Percentiles rank a stretch among this genome's conserved stretches.
These are phyloP conservation scores for Coccomyxa subellipsoidea DNA, from an alignment of 163 green algal genomes.

Conservation along the genomic window DNA sequence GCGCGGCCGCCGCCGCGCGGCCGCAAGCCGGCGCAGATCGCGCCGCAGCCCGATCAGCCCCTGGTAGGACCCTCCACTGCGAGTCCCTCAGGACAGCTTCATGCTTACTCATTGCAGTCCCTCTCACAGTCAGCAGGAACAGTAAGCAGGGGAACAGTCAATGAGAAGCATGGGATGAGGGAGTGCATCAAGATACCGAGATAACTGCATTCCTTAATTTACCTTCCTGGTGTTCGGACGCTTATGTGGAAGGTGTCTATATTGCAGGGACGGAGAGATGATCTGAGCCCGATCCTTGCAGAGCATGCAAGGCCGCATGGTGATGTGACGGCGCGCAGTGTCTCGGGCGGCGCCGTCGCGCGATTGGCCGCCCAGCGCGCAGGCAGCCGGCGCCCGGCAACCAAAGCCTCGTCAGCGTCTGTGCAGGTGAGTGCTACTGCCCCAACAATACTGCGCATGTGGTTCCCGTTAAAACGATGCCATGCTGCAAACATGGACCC, in stretches of 20 bases:
- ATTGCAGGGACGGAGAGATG: no score
- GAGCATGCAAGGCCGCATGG: not conserved
- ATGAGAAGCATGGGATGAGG: not conserved
- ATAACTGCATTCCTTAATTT: not conserved
- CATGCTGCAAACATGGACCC: no score
- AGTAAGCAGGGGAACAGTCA: not conserved
- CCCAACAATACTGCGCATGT: not conserved
- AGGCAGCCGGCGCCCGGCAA: not conserved
- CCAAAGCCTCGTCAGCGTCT: not conserved
- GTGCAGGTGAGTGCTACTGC: not conserved
- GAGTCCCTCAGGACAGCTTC: not conserved
- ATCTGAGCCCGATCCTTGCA: not conserved
- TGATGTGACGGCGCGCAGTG: not conserved
- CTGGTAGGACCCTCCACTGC: not conserved
- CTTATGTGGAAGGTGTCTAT: not conserved
- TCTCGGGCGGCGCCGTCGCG: not conserved
- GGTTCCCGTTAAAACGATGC: no score
- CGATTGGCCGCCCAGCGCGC: not conserved
- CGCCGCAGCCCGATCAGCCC: not conserved
- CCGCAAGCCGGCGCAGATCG: not conserved
- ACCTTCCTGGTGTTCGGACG: not conserved
- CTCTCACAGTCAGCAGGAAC: not conserved
- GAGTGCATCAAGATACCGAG: not conserved
- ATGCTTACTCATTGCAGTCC: not conserved
- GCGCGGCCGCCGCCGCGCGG: not conserved